These are phyloP conservation scores for Cenchrus fungigraminus DNA, from an alignment of 176 grass and related monocot species.

Conservation along the genomic window DNA sequence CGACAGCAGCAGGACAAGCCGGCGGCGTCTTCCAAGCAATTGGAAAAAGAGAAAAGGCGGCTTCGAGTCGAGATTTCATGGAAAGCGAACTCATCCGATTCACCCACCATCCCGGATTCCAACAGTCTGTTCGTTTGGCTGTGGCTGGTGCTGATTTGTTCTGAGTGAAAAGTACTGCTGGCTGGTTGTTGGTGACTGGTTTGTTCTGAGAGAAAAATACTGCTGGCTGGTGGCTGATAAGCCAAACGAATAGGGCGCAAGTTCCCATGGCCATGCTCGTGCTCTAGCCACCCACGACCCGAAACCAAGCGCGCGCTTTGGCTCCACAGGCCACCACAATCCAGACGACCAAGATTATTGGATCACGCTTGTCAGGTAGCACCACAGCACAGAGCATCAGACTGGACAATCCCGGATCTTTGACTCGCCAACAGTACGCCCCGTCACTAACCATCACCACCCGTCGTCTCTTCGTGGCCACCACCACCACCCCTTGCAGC, in stretches of 20 bases:
- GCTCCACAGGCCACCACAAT: too few relatives aligned
- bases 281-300: too few relatives aligned
- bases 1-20: constrained; percentile 39
- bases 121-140: not conserved
- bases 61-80: not conserved
- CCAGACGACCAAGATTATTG: not conserved
- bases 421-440: constrained; percentile 10
- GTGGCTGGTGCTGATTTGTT: too few relatives aligned
- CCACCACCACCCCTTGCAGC: too few relatives aligned
- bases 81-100: not conserved
- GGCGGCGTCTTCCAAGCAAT: constrained; percentile 9
- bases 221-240: too few relatives aligned
- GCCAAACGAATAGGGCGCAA: too few relatives aligned
- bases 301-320: too few relatives aligned
- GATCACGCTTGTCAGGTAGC: constrained; percentile 1
- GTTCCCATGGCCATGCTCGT: too few relatives aligned
- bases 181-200: too few relatives aligned
- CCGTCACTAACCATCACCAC: not conserved
- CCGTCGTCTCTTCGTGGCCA: not conserved
- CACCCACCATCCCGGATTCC: not conserved
- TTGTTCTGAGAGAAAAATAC: too few relatives aligned
- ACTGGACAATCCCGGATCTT: not conserved
- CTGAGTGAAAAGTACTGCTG: too few relatives aligned
- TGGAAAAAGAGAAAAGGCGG: not conserved
- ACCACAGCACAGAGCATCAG: not conserved